Base-by-base conservation (phyloP, 1,139 yeast genomes). In the Martiniozyma asiatica region DNA sequence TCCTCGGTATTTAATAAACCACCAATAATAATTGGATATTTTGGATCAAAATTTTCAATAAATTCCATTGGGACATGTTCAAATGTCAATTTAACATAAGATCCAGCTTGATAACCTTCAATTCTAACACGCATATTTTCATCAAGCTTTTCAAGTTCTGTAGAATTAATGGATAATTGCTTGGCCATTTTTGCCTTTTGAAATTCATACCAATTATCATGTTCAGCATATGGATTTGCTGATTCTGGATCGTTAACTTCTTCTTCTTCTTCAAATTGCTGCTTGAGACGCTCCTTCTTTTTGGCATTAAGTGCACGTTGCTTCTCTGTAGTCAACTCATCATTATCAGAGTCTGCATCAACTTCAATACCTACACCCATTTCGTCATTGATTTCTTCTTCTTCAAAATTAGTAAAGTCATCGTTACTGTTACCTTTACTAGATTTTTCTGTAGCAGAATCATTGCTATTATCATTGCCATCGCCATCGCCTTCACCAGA, bases 141-240 rank as follows among this genome's bases (percentile, higher is more conserved):
- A 37, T 85, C 93, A 77, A 92, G 68, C 26, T 70, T 68, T 16
- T 72, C 78, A 36, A 70, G 65, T 51, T 77, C 85, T 5, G 81
- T 73, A 53, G 81, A 81, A 57, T 92, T 92, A 58, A 92, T 85
- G 41, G 89, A 97, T 42, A 82, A 63, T 58, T 92, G 98, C 53
- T 89, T 87, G 36, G 95, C 89, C 73, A 92, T 87, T 50, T 87
- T 89, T 38, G 94, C 92, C 58, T 92, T 92, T 56, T 92, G 96
- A 55, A 81, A 72, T 51, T 89, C 97, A 53, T 89, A 92, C 98
- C 98, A 92, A 1, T 95, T 85, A 45, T 89, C 96, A 39, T 70
- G 72, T 40, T 73, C 76, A 27, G 79, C 80, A 49, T 76, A 80
- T 14, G 78, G 77, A 40, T 76, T 84, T 10, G 29, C 32, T 3